Evolutionary conservation across 2,329 filamentous ascomycete genomes (phyloP), one percentile per base, ranked within the genome.

Genomic region (Ascochyta fabae): DNA sequence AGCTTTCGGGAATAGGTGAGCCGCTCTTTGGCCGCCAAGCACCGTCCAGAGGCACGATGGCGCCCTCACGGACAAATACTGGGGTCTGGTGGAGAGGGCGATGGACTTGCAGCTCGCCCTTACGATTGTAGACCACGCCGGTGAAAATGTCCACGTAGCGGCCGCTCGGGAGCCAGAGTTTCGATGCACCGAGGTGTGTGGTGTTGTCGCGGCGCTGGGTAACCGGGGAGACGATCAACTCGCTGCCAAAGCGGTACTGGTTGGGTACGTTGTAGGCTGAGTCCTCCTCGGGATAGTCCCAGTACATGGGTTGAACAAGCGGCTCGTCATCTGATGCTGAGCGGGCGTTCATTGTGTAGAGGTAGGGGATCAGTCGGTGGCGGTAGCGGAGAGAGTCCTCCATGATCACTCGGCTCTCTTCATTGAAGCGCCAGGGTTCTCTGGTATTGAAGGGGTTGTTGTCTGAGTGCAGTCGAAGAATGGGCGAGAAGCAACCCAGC

Each of bases 281-380:
- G 0, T 83, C 78, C 0, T 69, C 64, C 1, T 79, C 75, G 0
- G 83, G 82, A 57, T 83, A 81, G 39, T 79, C 77, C 86, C 86
- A 88, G 74, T 88, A 88, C 75, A 88, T 78, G 0, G 86, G 86
- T 66, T 84, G 82, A 1, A 88, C 71, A 2, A 88, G 69, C 0
- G 85, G 85, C 45, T 82, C 77, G 38, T 79, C 78, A 0, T 80
- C 64, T 1, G 70, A 69, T 0, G 78, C 76, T 0, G 78, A 78
- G 9, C 74, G 70, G 1, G 79, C 76, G 56, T 86, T 87, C 77
- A 83, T 82, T 0, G 82, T 83, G 69, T 87, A 83, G 2, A 88
- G 72, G 58, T 86, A 88, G 0, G 86, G 86, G 24, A 88, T 76
- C 6, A 88, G 72, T 3, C 81, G 77, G 64, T 88, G 86, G 0